Percentiles rank a stretch among this genome's conserved stretches.
Evolutionary conservation across 2,329 filamentous ascomycete genomes (phyloP).

Genomic region (Proliferodiscus dingleyae): DNA sequence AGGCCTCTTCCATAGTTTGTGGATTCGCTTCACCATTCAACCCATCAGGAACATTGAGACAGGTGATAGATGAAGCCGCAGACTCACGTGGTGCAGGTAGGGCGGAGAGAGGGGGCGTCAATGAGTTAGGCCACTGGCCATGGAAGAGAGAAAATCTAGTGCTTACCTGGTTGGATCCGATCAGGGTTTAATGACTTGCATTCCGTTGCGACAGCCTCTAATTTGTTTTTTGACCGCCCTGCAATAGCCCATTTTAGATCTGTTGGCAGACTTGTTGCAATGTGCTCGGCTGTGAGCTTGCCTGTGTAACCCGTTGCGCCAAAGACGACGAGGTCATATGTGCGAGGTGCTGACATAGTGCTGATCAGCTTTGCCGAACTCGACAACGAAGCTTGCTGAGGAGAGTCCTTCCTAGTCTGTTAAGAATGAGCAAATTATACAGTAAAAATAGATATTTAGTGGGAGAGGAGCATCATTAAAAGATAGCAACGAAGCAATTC

Average conservation of each 20-base stretch:
- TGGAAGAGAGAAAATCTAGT: not conserved
- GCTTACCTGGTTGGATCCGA: conserved; percentile 62
- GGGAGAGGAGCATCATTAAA: too few species aligned
- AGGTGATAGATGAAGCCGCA: too few species aligned
- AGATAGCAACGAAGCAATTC: too few species aligned
- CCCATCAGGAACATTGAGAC: too few species aligned
- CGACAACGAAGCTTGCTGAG: too few species aligned
- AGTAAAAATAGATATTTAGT: too few species aligned
- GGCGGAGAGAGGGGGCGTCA: too few species aligned
- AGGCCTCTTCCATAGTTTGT: too few species aligned
- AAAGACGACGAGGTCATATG: conserved; percentile 62
- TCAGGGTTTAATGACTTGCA: conserved; percentile 64
- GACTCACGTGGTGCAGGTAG: too few species aligned
- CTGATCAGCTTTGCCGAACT: conserved; percentile 8
- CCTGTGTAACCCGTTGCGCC: conserved; percentile 82
- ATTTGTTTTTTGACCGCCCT: conserved; percentile 72
- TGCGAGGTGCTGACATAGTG: conserved; percentile 21
- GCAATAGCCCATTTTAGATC: conserved; percentile 84
- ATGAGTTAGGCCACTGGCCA: conserved; percentile 1
- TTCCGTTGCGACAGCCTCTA: conserved; percentile 63
- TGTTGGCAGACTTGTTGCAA: conserved; percentile 64
- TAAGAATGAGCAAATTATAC: too few species aligned
- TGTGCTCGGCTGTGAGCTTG: conserved; percentile 68
- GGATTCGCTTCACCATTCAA: too few species aligned
- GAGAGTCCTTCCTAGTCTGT: too few species aligned